A percentile compares a stretch with the other conserved stretches of the same genome.
Conservation (phyloP, 306 rosid genomes). For the Ceratonia siliqua region DNA sequence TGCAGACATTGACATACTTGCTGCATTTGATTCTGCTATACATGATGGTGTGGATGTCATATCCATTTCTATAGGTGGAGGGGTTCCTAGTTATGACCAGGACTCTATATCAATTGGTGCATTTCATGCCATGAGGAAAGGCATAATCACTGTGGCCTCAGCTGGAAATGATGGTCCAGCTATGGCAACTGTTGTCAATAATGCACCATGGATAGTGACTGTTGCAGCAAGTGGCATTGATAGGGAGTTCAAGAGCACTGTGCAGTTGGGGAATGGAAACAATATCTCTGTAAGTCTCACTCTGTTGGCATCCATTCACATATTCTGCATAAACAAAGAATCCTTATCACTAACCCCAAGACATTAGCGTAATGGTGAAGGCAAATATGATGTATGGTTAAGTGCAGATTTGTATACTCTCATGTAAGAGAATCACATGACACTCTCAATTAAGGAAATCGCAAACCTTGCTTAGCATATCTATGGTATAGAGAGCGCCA, state of each 20-base stretch:
- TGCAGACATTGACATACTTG: conserved; percentile 83
- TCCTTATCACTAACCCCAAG: background rate
- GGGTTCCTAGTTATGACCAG: conserved; percentile 25
- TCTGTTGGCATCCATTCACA: background rate
- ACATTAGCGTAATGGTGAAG: no score
- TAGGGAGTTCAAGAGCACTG: conserved; percentile 58
- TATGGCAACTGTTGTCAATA: conserved; percentile 51
- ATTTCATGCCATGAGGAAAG: conserved; percentile 83
- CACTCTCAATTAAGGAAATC: no score
- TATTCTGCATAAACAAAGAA: background rate
- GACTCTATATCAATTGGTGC: conserved; percentile 73
- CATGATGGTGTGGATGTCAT: conserved; percentile 88
- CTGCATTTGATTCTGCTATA: conserved; percentile 88
- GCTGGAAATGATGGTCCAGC: conserved; percentile 84
- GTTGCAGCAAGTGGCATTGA: conserved; percentile 91
- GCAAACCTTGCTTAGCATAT: no score
- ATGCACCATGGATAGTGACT: conserved; percentile 87
- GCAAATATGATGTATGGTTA: no score
- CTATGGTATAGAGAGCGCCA: no score
- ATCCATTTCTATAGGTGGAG: conserved; percentile 84
- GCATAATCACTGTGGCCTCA: conserved; percentile 73
- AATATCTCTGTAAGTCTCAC: conserved; percentile 58
- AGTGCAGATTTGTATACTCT: no score
- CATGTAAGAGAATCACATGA: no score
- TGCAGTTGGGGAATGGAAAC: conserved; percentile 70